Conservation (phyloP, 208 protist genomes). For the Leishmania aethiopica region DNA sequence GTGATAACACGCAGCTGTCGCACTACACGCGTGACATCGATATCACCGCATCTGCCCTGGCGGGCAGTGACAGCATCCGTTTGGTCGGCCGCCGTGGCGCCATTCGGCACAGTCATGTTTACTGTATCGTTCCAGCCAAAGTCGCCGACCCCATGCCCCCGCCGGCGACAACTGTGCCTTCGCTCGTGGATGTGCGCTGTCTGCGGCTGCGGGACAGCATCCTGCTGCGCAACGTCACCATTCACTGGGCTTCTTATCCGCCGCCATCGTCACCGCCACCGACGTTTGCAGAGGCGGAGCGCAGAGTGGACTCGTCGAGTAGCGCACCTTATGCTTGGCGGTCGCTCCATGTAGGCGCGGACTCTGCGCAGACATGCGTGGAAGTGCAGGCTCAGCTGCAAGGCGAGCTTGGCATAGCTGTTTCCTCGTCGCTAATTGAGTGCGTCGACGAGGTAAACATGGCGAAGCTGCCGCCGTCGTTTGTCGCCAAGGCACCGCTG, state of each 20-base stretch:
- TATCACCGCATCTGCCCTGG: background rate
- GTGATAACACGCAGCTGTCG: conserved; percentile 20
- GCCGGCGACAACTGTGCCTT: conserved; percentile 12
- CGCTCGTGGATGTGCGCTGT: conserved; percentile 18
- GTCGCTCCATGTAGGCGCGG: background rate
- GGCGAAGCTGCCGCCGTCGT: conserved; percentile 7
- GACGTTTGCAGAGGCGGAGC: background rate
- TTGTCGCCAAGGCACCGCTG: conserved; percentile 24
- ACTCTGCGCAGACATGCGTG: conserved; percentile 1
- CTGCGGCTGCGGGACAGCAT: conserved; percentile 12
- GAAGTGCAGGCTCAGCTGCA: conserved; percentile 11
- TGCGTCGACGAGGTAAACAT: conserved; percentile 15
- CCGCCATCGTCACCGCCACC: background rate
- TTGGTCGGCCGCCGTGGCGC: conserved; percentile 8
- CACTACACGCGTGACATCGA: conserved; percentile 13
- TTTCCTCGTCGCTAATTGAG: conserved; percentile 3
- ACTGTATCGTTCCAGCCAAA: conserved; percentile 18
- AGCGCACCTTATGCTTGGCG: background rate
- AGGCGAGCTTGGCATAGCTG: background rate
- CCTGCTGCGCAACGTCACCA: conserved; percentile 20
- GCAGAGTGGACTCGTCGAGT: background rate
- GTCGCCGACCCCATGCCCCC: background rate
- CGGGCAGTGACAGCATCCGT: conserved; percentile 14
- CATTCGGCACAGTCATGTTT: conserved; percentile 29
- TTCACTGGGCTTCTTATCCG: conserved; percentile 5